These are phyloP conservation scores for Pichia sp. DNA, from an alignment of 1,139 yeast genomes.

Conservation along the genomic window DNA sequence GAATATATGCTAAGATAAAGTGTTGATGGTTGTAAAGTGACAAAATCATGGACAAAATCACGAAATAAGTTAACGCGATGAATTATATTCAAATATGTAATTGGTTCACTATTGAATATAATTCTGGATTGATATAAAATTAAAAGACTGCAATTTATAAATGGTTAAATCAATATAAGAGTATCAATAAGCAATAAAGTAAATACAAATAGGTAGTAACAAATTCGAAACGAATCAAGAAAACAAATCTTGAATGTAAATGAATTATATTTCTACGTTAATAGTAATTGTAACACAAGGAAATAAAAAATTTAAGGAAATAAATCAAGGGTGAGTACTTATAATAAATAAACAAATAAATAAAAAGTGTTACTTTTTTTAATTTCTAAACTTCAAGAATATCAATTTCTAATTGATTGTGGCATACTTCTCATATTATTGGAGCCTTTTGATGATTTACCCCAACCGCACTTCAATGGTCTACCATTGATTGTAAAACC, in stretches of 20 bases:
- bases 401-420: constrained; percentile 9
- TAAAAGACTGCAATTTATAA: background rate
- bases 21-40: background rate
- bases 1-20: background rate
- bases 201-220: background rate
- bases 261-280: background rate
- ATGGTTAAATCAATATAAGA: background rate
- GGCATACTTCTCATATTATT: constrained; percentile 3
- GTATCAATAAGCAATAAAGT: background rate
- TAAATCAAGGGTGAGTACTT: background rate
- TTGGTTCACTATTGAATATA: too few relatives aligned
- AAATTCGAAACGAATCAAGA: background rate
- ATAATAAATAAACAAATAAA: background rate
- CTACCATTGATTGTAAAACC: constrained; percentile 77
- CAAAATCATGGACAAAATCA: background rate
- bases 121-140: too few relatives aligned
- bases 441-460: constrained; percentile 33
- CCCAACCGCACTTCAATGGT: constrained; percentile 84
- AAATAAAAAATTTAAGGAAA: background rate
- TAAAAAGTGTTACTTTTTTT: background rate
- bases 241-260: background rate
- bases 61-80: background rate
- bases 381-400: background rate
- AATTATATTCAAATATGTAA: too few relatives aligned
- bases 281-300: background rate